Base-by-base conservation (phyloP, 148 eudicot genomes). In the Dianthus caryophyllus region DNA sequence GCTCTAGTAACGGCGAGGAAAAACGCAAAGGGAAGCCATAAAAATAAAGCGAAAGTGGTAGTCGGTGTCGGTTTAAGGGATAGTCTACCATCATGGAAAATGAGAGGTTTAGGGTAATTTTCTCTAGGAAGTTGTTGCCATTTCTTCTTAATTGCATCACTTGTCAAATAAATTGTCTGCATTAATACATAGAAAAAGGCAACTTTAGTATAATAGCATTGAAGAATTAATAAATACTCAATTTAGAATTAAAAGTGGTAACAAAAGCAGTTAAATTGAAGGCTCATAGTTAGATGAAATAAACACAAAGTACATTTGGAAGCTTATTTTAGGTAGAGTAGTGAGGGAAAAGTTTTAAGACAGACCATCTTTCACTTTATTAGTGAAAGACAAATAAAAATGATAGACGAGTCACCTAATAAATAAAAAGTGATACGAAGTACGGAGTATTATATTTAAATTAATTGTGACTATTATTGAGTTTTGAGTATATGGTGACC, bases 71-170 rank as follows among this genome's bases (percentile, higher is more conserved):
- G 97, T 61, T 64, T 82, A 21, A 83, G 77, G 18, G 88, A 94
- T 51, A 91, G 64, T 74, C 97, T 83, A 10, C 97, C 97, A 67
- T 91, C 97, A 70, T 91, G 97, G 65, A 91, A 91, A 54, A 91
- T 80, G n/a, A 91, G 48, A 29, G 86, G 89, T 66, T 83, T 84
- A 11, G 89, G 89, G 65, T 84, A 88, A 39, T 70, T 78, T 50
- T 84, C 72, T 51, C 73, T 73, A 38, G 95, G 86, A 0, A 91
- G 82, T 16, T 56, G 21, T 25, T 79, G 76, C 91, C 95, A 91
- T 21, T 67, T 79, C 48, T 65, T 79, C 76, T 76, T 91, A 29
- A 78, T 86, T 57, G 33, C 74, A 68, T 75, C 84, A 64, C 65
- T 86, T 65, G 79, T 79, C 67, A 82, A 27, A 56, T 84, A 83